Evolutionary conservation across 352 stramenopile species (phyloP), one percentile per base, ranked within the genome.

Genomic region (Phytophthora hybrid): DNA sequence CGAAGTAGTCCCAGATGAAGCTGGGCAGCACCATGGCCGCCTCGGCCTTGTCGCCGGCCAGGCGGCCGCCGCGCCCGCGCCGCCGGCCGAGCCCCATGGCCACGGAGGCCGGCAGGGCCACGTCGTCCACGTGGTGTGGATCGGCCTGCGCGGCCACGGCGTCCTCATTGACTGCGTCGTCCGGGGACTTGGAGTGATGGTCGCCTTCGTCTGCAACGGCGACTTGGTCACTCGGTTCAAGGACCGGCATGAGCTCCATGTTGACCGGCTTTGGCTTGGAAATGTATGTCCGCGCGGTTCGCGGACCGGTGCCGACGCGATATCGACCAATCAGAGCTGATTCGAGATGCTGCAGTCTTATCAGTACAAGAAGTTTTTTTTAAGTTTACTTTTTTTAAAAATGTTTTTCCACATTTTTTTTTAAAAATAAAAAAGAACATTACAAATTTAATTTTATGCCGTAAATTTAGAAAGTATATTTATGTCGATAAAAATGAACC

Each of bases 1-100:
- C 75, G 67, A 95, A 95, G 67, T 92, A 93, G 77, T 95, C 85
- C 88, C 88, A 95, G 59, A 95, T 95, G 77, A 93, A 95, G 58
- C 79, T 90, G 31, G 88, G 87, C 29, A 94, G 78, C 65, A 83
- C 87, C 82, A 92, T 89, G 11, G 77, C 75, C 34, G 84, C 69
- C 61, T 92, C 85, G 66, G 73, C 72, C 73, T 92, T 92, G 68
- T 89, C 84, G 23, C 80, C 78, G 37, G 78, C 54, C 31, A 76
- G 78, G 4, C 76, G 69, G 4, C 55, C 54, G 1, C 46, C 14
- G 10, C 76, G 69, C 0, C 58, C 63, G 29, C 77, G 61, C 3
- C 65, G 54, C n/a, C 74, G 71, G 21, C 47, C 69, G 29, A 16
- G n/a, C 47, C 11, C n/a, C 6, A 29, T n/a, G 34, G 34, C 11